Conservation (phyloP, 371 early-diverging fungal species). For the Syncephalastrum sp. region DNA sequence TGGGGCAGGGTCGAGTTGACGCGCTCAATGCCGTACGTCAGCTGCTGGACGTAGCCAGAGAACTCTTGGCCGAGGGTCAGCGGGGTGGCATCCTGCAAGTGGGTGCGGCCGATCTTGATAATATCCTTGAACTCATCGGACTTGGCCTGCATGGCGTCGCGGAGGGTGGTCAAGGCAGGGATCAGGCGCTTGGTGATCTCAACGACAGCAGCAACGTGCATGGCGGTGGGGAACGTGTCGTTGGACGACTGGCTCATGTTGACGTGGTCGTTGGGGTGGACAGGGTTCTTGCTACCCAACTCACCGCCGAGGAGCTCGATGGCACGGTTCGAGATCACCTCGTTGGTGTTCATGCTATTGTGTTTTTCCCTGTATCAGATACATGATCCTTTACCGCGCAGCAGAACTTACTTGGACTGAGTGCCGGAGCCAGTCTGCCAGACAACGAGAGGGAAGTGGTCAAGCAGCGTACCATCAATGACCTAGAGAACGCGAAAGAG, state of each 20-base stretch:
- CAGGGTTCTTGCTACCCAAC: slow-evolving; percentile 86
- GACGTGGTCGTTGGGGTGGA: slow-evolving; percentile 97
- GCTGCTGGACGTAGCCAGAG: slow-evolving; percentile 90
- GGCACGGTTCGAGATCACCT: slow-evolving; percentile 94
- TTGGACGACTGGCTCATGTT: slow-evolving; percentile 97
- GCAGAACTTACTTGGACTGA: slow-evolving; percentile 73
- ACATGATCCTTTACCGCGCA: neutral
- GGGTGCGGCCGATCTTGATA: slow-evolving; percentile 96
- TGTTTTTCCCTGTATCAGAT: neutral
- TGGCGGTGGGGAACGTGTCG: slow-evolving; percentile 98
- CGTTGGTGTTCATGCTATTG: slow-evolving; percentile 30
- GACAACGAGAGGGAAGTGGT: slow-evolving; percentile 94
- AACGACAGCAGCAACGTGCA: slow-evolving; percentile 91
- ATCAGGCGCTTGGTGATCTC: slow-evolving; percentile 78
- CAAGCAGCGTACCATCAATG: slow-evolving; percentile 81
- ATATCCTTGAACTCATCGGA: slow-evolving; percentile 78
- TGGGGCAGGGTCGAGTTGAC: slow-evolving; percentile 77
- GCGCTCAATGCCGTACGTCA: slow-evolving; percentile 83
- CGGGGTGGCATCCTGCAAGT: slow-evolving; percentile 94
- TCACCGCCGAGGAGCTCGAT: slow-evolving; percentile 92
- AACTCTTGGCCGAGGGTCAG: slow-evolving; percentile 97
- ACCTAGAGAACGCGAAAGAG: slow-evolving; percentile 48
- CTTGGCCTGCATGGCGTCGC: slow-evolving; percentile 74
- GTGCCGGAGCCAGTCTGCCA: slow-evolving; percentile 98
- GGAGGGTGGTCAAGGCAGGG: slow-evolving; percentile 76